Evolutionary conservation across 164 flowering plant species (phyloP).

Genomic region (Umbellularia californica): DNA sequence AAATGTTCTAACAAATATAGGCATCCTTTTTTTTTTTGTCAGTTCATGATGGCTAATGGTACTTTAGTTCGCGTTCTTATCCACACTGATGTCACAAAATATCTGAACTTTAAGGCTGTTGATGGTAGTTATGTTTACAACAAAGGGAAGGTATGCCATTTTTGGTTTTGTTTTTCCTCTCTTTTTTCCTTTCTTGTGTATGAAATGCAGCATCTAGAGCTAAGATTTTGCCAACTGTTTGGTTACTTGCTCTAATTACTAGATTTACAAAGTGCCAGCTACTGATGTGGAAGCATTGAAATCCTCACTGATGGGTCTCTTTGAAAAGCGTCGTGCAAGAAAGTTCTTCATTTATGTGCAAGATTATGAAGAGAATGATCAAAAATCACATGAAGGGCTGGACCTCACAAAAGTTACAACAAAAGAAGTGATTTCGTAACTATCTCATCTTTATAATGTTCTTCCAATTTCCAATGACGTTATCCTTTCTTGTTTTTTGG

Average conservation of each 20-base stretch:
- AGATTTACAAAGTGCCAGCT: slow-evolving; percentile 95
- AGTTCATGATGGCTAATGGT: slow-evolving; percentile 99
- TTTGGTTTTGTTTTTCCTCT: neutral
- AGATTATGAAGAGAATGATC: slow-evolving; percentile 84
- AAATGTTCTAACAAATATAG: neutral
- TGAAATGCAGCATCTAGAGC: neutral
- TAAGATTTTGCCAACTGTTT: neutral
- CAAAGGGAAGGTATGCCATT: slow-evolving; percentile 66
- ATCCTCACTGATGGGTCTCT: slow-evolving; percentile 87
- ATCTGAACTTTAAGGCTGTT: slow-evolving; percentile 90
- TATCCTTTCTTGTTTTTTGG: neutral
- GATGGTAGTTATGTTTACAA: slow-evolving; percentile 99
- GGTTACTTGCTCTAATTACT: slow-evolving; percentile 6
- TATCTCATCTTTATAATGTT: slow-evolving; percentile 6
- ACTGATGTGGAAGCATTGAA: slow-evolving; percentile 95
- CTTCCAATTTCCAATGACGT: neutral
- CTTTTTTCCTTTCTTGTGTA: neutral
- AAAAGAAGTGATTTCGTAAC: slow-evolving; percentile 72
- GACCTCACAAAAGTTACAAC: slow-evolving; percentile 72
- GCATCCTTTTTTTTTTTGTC: neutral
- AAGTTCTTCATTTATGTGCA: slow-evolving; percentile 95
- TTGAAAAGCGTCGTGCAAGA: slow-evolving; percentile 91
- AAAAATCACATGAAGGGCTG: slow-evolving; percentile 88
- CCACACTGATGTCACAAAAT: slow-evolving; percentile 93
- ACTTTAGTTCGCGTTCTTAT: slow-evolving; percentile 79